Base-by-base conservation (phyloP, 2,329 filamentous ascomycete species). In the Cercospora sp. region DNA sequence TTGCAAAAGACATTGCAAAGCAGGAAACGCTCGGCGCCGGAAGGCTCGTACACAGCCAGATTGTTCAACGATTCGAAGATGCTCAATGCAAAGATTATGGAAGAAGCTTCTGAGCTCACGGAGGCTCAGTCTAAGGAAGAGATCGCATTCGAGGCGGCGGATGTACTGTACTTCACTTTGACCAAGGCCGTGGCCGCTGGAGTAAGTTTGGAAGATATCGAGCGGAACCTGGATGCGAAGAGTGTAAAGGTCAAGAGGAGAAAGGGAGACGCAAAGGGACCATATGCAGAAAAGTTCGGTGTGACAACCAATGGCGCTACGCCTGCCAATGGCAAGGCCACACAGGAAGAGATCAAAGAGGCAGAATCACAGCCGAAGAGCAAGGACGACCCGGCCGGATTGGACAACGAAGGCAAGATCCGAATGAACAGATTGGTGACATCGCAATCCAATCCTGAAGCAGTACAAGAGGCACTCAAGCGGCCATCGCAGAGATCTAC, bases 41-140 rank as follows among this genome's bases (percentile, higher is more conserved):
- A 87, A 72, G 94, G 94, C 1, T 99, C 95, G 12, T 99, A 99
- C 80, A 99, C 95, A 4, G 92, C 93, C 18, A 87, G 94, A 36
- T 84, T 99, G 1, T 99, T 98, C 84, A 94, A 90, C 18, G 95
- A 99, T 71, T 88, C 92, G 74, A 94, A 96, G 79, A 86, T 99
- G 65, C 82, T 97, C 64, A 87, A 92, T 53, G 95, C 95, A 3
- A 99, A 99, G 85, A 97, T 99, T 65, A 96, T 98, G 89, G 95
- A 99, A 80, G 95, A 99, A 80, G 95, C 95, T 0, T 92, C 96
- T 76, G 95, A 99, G 82, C 86, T 99, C 51, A 97, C 94, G 77
- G 89, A 95, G 71, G 94, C 95, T 16, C 89, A 89, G 72, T 90
- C 89, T 0, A 91, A 91, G 69, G 86, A 94, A 70, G 91, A 98